A percentile compares a stretch with the other conserved stretches of the same genome.
phyloP scores from a whole-genome alignment of 1,284 basidiomycete species.

The Boletus sp. region DNA sequence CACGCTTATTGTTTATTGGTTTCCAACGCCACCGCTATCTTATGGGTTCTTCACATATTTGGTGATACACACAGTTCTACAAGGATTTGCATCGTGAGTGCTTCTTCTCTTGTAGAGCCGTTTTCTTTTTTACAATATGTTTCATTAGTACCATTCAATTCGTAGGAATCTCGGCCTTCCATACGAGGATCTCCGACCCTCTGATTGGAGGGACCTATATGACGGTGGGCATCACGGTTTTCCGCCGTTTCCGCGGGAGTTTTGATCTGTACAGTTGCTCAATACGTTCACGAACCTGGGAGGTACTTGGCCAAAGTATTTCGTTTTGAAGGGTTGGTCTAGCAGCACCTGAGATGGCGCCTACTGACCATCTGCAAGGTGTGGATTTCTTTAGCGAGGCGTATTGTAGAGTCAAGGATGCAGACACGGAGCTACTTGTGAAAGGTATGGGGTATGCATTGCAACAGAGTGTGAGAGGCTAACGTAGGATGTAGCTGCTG shows the following conservation, averaged over 20 bases:
- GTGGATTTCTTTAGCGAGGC: conserved; percentile 86
- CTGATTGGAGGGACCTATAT: conserved; percentile 97
- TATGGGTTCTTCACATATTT: conserved; percentile 81
- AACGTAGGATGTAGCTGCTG: conserved; percentile 48
- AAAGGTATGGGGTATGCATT: conserved; percentile 46
- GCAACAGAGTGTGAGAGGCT: conserved; percentile 1
- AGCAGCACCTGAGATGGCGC: not conserved
- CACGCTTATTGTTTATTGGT: conserved; percentile 79
- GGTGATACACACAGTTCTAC: conserved; percentile 76
- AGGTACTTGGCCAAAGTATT: conserved; percentile 96
- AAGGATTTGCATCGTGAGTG: conserved; percentile 80
- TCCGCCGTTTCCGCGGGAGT: not conserved
- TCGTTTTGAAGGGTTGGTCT: conserved; percentile 82
- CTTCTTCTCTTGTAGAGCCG: conserved; percentile 5
- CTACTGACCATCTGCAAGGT: conserved; percentile 39
- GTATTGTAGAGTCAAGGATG: conserved; percentile 68
- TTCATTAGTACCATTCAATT: conserved; percentile 87
- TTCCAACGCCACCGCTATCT: conserved; percentile 75
- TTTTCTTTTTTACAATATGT: not conserved
- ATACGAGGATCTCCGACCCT: conserved; percentile 95
- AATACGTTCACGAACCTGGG: conserved; percentile 98
- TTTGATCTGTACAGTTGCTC: conserved; percentile 56
- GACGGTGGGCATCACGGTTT: conserved; percentile 60
- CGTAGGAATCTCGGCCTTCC: conserved; percentile 97
- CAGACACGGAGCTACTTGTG: conserved; percentile 48